Base-by-base conservation (phyloP, 2,329 filamentous ascomycete genomes). In the Ophiostoma ulmi region DNA sequence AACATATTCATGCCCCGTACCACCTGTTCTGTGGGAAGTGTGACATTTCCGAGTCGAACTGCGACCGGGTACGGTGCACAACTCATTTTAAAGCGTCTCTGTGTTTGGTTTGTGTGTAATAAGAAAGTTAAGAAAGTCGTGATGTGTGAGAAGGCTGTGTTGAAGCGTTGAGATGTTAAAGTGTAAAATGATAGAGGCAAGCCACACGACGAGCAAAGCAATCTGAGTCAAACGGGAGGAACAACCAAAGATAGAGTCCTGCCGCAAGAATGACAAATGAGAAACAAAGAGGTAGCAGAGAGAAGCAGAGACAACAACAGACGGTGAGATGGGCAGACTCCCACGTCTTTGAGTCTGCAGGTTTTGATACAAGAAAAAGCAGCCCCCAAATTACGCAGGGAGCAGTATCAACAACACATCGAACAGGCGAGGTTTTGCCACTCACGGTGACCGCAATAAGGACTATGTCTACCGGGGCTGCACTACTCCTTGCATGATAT, bases 1-100 rank as follows among this genome's bases (percentile, higher is more conserved):
- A 67, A 68, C 52, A 73, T 64, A 31, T 72, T 48, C 20, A 74
- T 70, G 39, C 73, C 72, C 11, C 72, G 55, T 8, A 70, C 71
- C 1, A 70, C 39, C 38, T 71, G 39, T 14, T 67, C 17, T 22
- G 69, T 71, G 0, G 73, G 36, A 13, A 74, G 64, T 20, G 65
- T 72, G 20, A 74, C 72, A 22, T 74, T 72, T 13, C 71, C 70
- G 5, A 73, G 36, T 10, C 44, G 41, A 5, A 73, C 39, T 22
- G 69, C 70, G 3, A 72, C 64, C 3, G 73, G 73, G 22, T 65
- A 70, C 31, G 71, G 69, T 3, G 67, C 70, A 68, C 72, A 74
- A 52, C 22, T 31, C 69, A 70, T 70, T 17, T 2, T 67, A 41
- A 38, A 10, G 11, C 8, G 26, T 36, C 17, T 17, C 7, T 2